A percentile compares a stretch with the other conserved stretches of the same genome.
Conservation (phyloP, 345 rosid genomes). For the Iberis pinnata region DNA sequence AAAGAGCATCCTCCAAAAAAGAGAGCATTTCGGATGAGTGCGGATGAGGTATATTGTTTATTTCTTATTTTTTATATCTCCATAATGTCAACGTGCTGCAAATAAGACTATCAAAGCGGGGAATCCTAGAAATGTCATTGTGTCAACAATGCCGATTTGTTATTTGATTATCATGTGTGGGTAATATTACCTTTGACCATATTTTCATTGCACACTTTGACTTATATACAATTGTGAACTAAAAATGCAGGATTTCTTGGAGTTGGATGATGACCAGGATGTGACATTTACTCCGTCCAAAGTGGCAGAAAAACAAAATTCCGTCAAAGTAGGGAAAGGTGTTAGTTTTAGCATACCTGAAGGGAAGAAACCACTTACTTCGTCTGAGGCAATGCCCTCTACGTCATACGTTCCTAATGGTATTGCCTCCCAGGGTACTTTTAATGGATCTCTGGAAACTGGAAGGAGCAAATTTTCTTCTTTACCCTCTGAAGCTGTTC, state of each 20-base stretch:
- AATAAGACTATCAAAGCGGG: not conserved
- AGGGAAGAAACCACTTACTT: conserved; percentile 28
- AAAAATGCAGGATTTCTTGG: conserved; percentile 57
- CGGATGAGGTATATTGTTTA: conserved; percentile 55
- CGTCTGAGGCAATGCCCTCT: conserved; percentile 33
- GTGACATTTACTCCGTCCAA: conserved; percentile 27
- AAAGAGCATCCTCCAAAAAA: conserved; percentile 34
- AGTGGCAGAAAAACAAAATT: conserved; percentile 36
- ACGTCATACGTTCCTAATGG: conserved; percentile 29
- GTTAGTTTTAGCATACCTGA: conserved; percentile 32
- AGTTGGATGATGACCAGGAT: conserved; percentile 60
- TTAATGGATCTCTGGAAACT: conserved; percentile 31
- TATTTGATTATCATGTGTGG: not conserved
- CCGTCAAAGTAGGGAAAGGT: conserved; percentile 26
- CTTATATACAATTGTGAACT: conserved; percentile 1
- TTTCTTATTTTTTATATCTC: not conserved
- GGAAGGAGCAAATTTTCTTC: conserved; percentile 36
- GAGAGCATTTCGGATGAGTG: conserved; percentile 66
- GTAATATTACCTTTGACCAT: not conserved
- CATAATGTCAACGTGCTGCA: conserved; percentile 2
- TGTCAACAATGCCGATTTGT: not conserved
- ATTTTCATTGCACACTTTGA: conserved; percentile 6
- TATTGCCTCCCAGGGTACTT: conserved; percentile 25
- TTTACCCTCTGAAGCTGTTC: conserved; percentile 31
- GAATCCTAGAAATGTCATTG: not conserved